These are phyloP conservation scores for Candida vaughaniae DNA, from an alignment of 805 yeast species.

Conservation along the genomic window DNA sequence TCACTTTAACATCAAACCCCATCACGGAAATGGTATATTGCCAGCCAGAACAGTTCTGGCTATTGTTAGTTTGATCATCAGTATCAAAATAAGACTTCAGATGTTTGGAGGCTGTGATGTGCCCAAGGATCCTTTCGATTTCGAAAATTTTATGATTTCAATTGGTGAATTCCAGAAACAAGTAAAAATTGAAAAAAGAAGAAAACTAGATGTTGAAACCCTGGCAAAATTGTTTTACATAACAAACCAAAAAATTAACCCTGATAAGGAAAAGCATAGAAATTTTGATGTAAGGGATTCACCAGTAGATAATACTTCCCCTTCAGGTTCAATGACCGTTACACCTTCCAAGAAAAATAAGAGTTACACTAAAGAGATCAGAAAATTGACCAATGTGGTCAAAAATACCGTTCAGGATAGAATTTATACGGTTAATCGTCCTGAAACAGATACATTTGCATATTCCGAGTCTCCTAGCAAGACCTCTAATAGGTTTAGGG, in stretches of 20 bases:
- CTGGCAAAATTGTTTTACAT: slow-evolving; percentile 32
- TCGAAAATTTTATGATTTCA: slow-evolving; percentile 62
- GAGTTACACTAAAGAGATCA: slow-evolving; percentile 40
- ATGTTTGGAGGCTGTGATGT: slow-evolving; percentile 44
- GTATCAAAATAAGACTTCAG: slow-evolving; percentile 62
- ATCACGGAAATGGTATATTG: slow-evolving; percentile 52
- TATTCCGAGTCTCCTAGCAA: slow-evolving; percentile 8
- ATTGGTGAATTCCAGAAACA: slow-evolving; percentile 80
- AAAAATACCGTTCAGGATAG: slow-evolving; percentile 72
- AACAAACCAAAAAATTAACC: slow-evolving; percentile 28
- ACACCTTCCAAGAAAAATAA: slow-evolving; percentile 23
- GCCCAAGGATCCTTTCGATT: slow-evolving; percentile 84
- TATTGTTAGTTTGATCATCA: slow-evolving; percentile 70
- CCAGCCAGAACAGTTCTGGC: slow-evolving; percentile 75
- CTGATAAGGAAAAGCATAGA: slow-evolving; percentile 13
- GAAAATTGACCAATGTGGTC: slow-evolving; percentile 62
- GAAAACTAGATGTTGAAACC: slow-evolving; percentile 59
- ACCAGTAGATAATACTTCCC: not conserved
- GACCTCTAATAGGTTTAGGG: slow-evolving; percentile 24
- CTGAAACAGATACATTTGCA: slow-evolving; percentile 17
- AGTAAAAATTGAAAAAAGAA: slow-evolving; percentile 48
- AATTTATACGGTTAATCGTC: slow-evolving; percentile 22
- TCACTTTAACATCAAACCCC: slow-evolving; percentile 41
- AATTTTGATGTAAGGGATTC: slow-evolving; percentile 1
- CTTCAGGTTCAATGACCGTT: not conserved